These are phyloP conservation scores for Entelexis sorbosivorans DNA, from an alignment of 1,139 yeast genomes.

Conservation along the genomic window DNA sequence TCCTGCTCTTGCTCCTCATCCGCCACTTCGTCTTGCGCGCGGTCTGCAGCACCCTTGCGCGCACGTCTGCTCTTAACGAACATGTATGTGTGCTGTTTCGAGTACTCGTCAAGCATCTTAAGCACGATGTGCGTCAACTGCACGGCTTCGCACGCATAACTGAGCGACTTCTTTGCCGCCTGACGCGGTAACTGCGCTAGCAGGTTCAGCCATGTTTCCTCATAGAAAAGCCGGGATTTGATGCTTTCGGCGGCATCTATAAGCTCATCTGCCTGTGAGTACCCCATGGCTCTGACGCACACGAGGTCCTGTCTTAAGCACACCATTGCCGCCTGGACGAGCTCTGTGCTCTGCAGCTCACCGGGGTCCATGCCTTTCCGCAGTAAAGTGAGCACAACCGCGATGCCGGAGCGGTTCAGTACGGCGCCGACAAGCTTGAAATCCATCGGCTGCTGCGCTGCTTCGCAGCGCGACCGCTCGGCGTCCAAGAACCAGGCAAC, in stretches of 20 bases:
- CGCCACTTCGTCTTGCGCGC: constrained; percentile 36
- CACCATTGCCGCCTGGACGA: constrained; percentile 56
- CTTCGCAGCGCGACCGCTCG: constrained; percentile 23
- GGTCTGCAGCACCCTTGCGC: constrained; percentile 21
- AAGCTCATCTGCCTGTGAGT: constrained; percentile 32
- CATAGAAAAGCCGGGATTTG: constrained; percentile 49
- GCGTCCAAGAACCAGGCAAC: constrained; percentile 58
- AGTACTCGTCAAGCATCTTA: constrained; percentile 56
- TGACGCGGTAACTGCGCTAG: constrained; percentile 52
- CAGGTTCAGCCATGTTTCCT: constrained; percentile 50
- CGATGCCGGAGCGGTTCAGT: constrained; percentile 54
- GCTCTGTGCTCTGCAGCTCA: constrained; percentile 27
- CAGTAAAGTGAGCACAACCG: constrained; percentile 47
- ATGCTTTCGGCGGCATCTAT: constrained; percentile 41
- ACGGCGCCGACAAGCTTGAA: constrained; percentile 59
- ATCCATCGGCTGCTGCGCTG: constrained; percentile 28
- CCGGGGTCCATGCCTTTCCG: constrained; percentile 41
- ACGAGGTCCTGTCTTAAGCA: constrained; percentile 56
- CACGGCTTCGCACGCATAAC: constrained; percentile 50
- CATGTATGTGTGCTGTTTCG: constrained; percentile 50
- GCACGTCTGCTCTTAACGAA: constrained; percentile 37
- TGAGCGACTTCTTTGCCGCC: constrained; percentile 56
- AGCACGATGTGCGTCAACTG: constrained; percentile 58
- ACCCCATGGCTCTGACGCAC: constrained; percentile 44
- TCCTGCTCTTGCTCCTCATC: constrained; percentile 35